Conservation (phyloP, 2,329 filamentous ascomycete species). For the Aspergillus fumigatus region DNA sequence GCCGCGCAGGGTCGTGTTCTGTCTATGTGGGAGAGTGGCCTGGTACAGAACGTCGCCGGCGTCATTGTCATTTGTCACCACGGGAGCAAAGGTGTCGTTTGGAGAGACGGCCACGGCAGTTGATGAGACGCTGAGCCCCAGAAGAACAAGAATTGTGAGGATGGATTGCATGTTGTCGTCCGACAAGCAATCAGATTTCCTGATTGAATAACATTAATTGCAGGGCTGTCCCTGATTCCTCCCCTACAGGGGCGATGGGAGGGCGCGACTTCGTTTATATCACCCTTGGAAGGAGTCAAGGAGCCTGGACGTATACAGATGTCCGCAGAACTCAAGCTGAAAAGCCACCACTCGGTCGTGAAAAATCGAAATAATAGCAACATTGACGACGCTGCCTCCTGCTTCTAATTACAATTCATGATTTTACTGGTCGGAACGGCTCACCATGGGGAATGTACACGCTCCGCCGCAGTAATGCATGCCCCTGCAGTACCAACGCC, state of each 20-base stretch:
- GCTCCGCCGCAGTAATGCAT: not conserved
- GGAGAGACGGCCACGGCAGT: not conserved
- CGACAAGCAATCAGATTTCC: not conserved
- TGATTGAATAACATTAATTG: not conserved
- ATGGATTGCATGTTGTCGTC: conserved; percentile 6
- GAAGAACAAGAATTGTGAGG: conserved; percentile 3
- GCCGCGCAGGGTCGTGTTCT: conserved; percentile 54
- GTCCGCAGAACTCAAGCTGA: not conserved
- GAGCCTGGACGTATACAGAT: not conserved
- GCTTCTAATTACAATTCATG: not conserved
- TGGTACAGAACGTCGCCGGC: conserved; percentile 46
- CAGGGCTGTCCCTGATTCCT: not conserved
- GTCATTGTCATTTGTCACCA: conserved; percentile 44
- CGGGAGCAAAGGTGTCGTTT: conserved; percentile 29
- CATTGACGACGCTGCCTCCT: not conserved
- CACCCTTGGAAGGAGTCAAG: not conserved
- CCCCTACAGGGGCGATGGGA: not conserved
- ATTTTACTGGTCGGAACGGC: not conserved
- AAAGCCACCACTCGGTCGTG: not conserved
- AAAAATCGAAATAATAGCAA: not conserved
- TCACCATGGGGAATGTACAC: not conserved
- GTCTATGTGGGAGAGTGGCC: conserved; percentile 52
- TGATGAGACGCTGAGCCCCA: conserved; percentile 8
- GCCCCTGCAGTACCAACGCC: not conserved
- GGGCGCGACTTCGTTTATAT: not conserved